Conservation (phyloP, 495 filamentous ascomycete species). For the Neurospora discreta region DNA sequence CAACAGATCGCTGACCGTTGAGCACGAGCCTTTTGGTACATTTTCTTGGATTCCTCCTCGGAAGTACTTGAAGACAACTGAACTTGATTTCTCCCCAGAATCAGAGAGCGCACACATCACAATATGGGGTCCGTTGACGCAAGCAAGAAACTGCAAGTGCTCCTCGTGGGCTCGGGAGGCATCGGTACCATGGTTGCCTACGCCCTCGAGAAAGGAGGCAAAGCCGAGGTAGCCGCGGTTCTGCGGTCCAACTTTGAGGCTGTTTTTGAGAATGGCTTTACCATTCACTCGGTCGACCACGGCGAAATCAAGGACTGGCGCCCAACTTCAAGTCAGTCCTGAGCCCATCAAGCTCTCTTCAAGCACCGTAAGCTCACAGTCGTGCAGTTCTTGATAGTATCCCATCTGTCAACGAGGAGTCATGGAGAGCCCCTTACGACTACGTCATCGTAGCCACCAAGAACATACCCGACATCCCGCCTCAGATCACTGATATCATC, state of each 20-base stretch:
- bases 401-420: slow-evolving; percentile 26
- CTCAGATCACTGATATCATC: slow-evolving; percentile 30
- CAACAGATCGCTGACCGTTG: neutral
- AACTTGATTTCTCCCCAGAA: neutral
- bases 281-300: slow-evolving; percentile 24
- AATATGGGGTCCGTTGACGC: slow-evolving; percentile 4
- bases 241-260: slow-evolving; percentile 27
- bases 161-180: slow-evolving; percentile 29
- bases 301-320: slow-evolving; percentile 19
- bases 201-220: slow-evolving; percentile 20
- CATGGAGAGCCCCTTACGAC: slow-evolving; percentile 26
- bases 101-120: neutral
- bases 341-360: neutral
- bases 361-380: neutral
- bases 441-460: slow-evolving; percentile 44
- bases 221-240: slow-evolving; percentile 21
- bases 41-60: neutral
- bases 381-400: slow-evolving; percentile 24
- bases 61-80: neutral
- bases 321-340: slow-evolving; percentile 11
- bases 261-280: slow-evolving; percentile 17
- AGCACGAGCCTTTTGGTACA: neutral
- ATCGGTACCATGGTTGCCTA: slow-evolving; percentile 31
- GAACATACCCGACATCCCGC: slow-evolving; percentile 32
- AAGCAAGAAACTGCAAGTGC: slow-evolving; percentile 15